Evolutionary conservation across 2,329 filamentous ascomycete species (phyloP).

Genomic region (Colletotrichum trifolii): DNA sequence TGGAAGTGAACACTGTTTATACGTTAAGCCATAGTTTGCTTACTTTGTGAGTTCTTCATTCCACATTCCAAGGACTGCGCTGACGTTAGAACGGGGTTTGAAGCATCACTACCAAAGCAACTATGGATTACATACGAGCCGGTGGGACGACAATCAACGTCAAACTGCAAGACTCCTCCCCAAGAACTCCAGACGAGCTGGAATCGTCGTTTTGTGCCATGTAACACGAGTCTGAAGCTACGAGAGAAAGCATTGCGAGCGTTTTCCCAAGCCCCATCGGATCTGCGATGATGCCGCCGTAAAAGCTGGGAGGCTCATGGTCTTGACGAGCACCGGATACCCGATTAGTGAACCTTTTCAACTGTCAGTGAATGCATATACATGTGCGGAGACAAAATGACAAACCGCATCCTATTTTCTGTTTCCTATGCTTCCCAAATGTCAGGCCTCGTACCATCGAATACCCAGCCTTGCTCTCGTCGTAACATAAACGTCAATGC

Average conservation of each 20-base stretch:
- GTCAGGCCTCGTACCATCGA: slow-evolving; percentile 41
- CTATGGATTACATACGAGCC: slow-evolving; percentile 41
- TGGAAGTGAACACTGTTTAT: not conserved
- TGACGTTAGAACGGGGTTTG: not conserved
- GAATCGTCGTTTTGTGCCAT: not conserved
- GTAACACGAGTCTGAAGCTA: slow-evolving; percentile 43
- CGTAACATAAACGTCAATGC: slow-evolving; percentile 55
- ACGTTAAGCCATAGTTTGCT: slow-evolving; percentile 1
- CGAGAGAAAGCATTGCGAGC: slow-evolving; percentile 54
- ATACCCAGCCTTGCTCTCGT: slow-evolving; percentile 51
- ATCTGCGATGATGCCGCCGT: slow-evolving; percentile 58
- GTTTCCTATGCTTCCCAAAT: slow-evolving; percentile 47
- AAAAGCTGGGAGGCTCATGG: slow-evolving; percentile 48
- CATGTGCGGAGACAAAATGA: not conserved
- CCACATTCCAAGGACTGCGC: slow-evolving; percentile 52
- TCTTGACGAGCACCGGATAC: slow-evolving; percentile 43
- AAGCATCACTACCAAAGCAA: slow-evolving; percentile 36
- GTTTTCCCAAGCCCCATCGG: slow-evolving; percentile 61
- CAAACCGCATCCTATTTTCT: slow-evolving; percentile 38
- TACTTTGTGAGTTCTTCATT: slow-evolving; percentile 47
- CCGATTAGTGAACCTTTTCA: slow-evolving; percentile 48
- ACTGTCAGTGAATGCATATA: slow-evolving; percentile 7
- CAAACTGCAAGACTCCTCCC: slow-evolving; percentile 3
- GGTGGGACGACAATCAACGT: slow-evolving; percentile 53
- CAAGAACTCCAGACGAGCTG: not conserved